Conservation (phyloP, 1,139 yeast species). For the Diutina mesorugosa region DNA sequence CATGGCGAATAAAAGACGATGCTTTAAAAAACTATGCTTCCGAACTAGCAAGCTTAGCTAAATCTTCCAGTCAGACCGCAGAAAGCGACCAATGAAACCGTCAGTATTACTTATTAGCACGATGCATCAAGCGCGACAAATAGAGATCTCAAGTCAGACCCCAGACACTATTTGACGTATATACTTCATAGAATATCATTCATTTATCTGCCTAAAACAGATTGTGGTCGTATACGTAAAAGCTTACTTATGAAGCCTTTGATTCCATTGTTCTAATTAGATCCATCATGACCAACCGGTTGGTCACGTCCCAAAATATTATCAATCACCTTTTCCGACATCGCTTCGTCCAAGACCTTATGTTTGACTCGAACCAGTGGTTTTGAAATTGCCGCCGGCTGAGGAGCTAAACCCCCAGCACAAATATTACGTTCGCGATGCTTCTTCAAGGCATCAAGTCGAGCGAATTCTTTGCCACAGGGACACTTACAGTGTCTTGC, state of each 20-base stretch:
- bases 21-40: neutral
- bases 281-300: neutral
- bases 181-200: neutral
- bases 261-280: neutral
- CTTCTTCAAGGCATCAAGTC: conserved; percentile 78
- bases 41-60: neutral
- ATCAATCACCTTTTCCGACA: conserved; percentile 1
- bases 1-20: neutral
- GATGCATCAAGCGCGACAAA: no score
- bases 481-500: conserved; percentile 62
- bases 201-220: neutral
- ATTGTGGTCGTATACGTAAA: neutral
- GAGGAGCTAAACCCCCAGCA: neutral
- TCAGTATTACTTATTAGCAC: no score
- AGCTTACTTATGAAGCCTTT: neutral
- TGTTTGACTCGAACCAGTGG: neutral
- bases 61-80: neutral
- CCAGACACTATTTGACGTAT: no score
- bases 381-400: neutral
- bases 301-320: neutral
- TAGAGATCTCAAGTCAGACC: no score
- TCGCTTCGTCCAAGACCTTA: neutral
- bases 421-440: conserved; percentile 26
- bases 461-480: conserved; percentile 85
- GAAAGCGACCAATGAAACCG: neutral